These are phyloP conservation scores for Diaporthe vexans DNA, from an alignment of 2,329 filamentous ascomycete species.

Conservation along the genomic window DNA sequence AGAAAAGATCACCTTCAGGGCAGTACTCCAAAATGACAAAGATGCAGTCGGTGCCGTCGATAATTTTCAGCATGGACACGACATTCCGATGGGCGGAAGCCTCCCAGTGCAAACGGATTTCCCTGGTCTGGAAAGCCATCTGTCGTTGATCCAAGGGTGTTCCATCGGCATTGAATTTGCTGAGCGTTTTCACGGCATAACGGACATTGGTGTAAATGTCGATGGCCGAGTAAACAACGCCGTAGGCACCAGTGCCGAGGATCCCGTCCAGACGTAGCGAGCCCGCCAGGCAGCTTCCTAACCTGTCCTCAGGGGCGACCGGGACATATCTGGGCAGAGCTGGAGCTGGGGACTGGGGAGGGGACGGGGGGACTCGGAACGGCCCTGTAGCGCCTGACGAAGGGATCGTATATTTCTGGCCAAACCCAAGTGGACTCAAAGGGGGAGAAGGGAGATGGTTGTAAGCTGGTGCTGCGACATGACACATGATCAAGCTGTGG, in stretches of 20 bases:
- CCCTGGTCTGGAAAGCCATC: conserved; percentile 89
- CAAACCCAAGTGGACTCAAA: conserved; percentile 36
- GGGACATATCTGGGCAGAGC: conserved; percentile 64
- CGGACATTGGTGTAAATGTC: conserved; percentile 84
- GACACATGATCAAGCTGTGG: conserved; percentile 34
- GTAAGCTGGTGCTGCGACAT: conserved; percentile 33
- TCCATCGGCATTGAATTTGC: conserved; percentile 84
- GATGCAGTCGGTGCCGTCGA: conserved; percentile 92
- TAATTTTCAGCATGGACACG: conserved; percentile 92
- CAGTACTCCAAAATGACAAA: conserved; percentile 98
- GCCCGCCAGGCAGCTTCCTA: conserved; percentile 87
- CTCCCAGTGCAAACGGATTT: conserved; percentile 91
- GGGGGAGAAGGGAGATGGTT: conserved; percentile 32
- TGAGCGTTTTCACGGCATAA: conserved; percentile 97
- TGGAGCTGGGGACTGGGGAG: conserved; percentile 26
- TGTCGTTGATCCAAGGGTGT: conserved; percentile 85
- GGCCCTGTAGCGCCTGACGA: conserved; percentile 20
- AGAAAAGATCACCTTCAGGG: conserved; percentile 95
- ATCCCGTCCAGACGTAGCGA: conserved; percentile 87
- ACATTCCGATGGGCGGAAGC: conserved; percentile 94
- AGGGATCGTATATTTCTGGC: conserved; percentile 23
- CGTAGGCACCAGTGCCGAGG: conserved; percentile 94
- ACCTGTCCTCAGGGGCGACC: conserved; percentile 82
- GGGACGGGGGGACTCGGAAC: conserved; percentile 23
- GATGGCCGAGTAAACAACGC: conserved; percentile 92